Evolutionary conservation across 129 eudicot genomes (phyloP).

Genomic region (Flaveria brownii): DNA sequence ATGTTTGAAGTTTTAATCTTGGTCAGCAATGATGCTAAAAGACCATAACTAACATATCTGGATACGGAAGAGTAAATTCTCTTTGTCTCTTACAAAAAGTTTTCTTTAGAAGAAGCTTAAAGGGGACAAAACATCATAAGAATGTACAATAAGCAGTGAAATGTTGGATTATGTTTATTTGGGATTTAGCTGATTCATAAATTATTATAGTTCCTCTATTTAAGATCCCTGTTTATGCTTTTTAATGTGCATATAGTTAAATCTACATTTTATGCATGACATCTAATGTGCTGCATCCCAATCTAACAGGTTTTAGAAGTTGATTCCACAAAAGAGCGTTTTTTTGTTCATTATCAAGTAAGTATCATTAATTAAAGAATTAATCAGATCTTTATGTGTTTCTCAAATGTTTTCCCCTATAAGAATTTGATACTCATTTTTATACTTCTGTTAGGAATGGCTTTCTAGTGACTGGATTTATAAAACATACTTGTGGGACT

Average conservation of each 20-base stretch:
- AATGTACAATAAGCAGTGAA: background rate
- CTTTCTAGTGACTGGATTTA: background rate
- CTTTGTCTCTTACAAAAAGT: background rate
- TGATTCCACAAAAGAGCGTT: conserved; percentile 43
- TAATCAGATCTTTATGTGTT: background rate
- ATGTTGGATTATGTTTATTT: background rate
- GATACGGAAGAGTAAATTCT: background rate
- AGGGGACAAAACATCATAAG: background rate
- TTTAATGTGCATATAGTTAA: conserved; percentile 8
- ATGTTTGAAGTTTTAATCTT: background rate
- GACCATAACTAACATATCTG: background rate
- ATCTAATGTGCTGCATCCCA: conserved; percentile 17
- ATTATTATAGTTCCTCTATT: conserved; percentile 9
- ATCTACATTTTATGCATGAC: conserved; percentile 11
- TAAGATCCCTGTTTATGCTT: conserved; percentile 10
- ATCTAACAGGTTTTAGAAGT: conserved; percentile 57
- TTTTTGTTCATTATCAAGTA: conserved; percentile 67
- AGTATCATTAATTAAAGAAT: conserved; percentile 31
- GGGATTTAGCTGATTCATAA: conserved; percentile 22
- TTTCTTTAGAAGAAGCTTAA: conserved; percentile 3
- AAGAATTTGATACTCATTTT: background rate
- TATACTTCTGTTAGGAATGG: conserved; percentile 4
- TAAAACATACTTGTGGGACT: background rate
- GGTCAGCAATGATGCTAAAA: background rate
- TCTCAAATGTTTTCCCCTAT: background rate